Evolutionary conservation across 2,329 filamentous ascomycete genomes (phyloP).

Genomic region (Fusarium avenaceum): DNA sequence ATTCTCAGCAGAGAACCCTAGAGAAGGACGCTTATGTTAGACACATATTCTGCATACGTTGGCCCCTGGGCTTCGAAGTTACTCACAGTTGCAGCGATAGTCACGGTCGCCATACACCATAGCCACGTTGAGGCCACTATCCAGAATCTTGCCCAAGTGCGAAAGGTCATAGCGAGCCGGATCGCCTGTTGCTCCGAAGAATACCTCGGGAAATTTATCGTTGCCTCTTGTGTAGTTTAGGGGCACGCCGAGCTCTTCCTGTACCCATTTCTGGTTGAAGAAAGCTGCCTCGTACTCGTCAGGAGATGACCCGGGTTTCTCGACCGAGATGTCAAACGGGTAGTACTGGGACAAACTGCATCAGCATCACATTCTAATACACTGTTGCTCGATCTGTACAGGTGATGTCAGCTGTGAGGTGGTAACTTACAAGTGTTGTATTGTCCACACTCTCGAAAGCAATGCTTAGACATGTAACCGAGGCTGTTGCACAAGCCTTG

Average conservation of each 20-base stretch:
- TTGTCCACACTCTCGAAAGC: not conserved
- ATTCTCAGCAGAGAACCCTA: not conserved
- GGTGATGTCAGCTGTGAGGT: not conserved
- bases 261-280: not conserved
- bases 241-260: not conserved
- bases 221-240: not conserved
- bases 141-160: not conserved
- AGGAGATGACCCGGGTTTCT: not conserved
- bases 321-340: not conserved
- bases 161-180: not conserved
- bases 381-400: not conserved
- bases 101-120: not conserved
- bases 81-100: slow-evolving; percentile 2
- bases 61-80: not conserved
- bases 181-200: not conserved
- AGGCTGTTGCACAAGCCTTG: not conserved
- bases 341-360: not conserved
- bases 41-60: not conserved
- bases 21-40: not conserved
- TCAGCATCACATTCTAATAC: not conserved
- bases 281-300: slow-evolving; percentile 1
- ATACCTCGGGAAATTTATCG: not conserved
- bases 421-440: not conserved
- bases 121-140: not conserved
- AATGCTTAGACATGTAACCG: not conserved